Conservation (phyloP, 1,139 yeast species). For the Nadsonia starkeyi-henricii region DNA sequence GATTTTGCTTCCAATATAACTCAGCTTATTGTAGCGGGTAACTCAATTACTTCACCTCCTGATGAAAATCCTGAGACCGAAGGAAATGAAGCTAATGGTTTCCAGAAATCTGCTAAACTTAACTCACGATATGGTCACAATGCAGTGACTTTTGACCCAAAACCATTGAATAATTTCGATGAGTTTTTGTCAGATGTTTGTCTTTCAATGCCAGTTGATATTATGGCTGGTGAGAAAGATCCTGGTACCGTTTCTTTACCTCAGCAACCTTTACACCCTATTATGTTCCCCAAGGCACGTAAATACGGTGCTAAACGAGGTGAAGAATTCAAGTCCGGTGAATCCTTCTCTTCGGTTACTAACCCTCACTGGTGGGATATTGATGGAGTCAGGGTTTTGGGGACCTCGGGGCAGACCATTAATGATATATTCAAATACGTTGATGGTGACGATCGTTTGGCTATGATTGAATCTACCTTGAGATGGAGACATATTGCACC, state of each 20-base stretch:
- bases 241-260: constrained; percentile 79
- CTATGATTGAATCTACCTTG: constrained; percentile 54
- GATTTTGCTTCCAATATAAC: constrained; percentile 28
- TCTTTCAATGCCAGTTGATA: constrained; percentile 47
- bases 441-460: constrained; percentile 27
- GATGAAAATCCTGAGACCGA: background rate
- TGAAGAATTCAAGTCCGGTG: constrained; percentile 2
- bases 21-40: constrained; percentile 60
- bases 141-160: constrained; percentile 14
- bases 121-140: constrained; percentile 14
- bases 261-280: constrained; percentile 74
- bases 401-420: constrained; percentile 76
- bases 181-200: constrained; percentile 44
- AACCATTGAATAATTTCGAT: constrained; percentile 34
- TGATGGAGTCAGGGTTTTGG: constrained; percentile 44
- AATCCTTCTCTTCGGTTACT: constrained; percentile 37
- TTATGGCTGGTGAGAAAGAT: constrained; percentile 78
- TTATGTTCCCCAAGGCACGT: constrained; percentile 44
- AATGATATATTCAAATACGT: constrained; percentile 58
- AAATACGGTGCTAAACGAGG: constrained; percentile 23
- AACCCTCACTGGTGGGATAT: constrained; percentile 65
- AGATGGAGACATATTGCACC: constrained; percentile 84
- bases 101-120: background rate
- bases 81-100: background rate
- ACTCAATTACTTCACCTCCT: constrained; percentile 36